These are phyloP conservation scores for Neofusicoccum parvum DNA, from an alignment of 2,329 filamentous ascomycete species.

Conservation along the genomic window DNA sequence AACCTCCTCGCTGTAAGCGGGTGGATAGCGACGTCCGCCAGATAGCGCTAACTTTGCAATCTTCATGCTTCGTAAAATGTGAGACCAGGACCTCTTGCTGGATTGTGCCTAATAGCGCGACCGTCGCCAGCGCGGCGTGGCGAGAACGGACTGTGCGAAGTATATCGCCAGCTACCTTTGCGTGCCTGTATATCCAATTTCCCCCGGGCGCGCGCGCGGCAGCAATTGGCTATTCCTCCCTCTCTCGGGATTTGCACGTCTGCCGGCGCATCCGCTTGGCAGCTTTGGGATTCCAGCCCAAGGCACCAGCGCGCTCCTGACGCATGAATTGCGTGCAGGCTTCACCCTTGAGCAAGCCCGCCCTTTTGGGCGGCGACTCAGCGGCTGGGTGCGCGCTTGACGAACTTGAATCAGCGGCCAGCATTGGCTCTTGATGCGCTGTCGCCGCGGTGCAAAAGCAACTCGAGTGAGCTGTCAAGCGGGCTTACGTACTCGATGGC, in stretches of 20 bases:
- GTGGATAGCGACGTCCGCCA: not conserved
- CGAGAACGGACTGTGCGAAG: conserved; percentile 10
- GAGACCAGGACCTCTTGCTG: conserved; percentile 5
- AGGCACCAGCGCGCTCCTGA: conserved; percentile 12
- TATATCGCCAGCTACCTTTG: conserved; percentile 17
- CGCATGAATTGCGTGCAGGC: conserved; percentile 10
- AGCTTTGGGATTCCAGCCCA: conserved; percentile 20
- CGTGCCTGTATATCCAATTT: conserved; percentile 20
- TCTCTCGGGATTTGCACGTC: conserved; percentile 14
- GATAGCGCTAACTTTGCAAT: conserved; percentile 15
- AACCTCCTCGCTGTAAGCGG: not conserved
- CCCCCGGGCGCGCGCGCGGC: conserved; percentile 13
- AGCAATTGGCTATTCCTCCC: conserved; percentile 1
- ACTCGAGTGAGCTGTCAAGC: conserved; percentile 7
- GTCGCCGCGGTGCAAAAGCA: conserved; percentile 8
- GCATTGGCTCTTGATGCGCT: conserved; percentile 16
- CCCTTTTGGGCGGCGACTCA: conserved; percentile 18
- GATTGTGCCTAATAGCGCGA: conserved; percentile 4
- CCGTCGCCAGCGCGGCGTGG: not conserved
- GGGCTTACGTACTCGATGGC: conserved; percentile 13
- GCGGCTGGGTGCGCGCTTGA: conserved; percentile 12
- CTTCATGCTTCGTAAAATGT: conserved; percentile 12
- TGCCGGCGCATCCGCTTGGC: conserved; percentile 19
- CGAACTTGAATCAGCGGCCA: conserved; percentile 17
- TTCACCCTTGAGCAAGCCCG: conserved; percentile 10